These are phyloP conservation scores for Paraphoma chrysanthemicola DNA, from an alignment of 2,329 filamentous ascomycete genomes.

Conservation along the genomic window DNA sequence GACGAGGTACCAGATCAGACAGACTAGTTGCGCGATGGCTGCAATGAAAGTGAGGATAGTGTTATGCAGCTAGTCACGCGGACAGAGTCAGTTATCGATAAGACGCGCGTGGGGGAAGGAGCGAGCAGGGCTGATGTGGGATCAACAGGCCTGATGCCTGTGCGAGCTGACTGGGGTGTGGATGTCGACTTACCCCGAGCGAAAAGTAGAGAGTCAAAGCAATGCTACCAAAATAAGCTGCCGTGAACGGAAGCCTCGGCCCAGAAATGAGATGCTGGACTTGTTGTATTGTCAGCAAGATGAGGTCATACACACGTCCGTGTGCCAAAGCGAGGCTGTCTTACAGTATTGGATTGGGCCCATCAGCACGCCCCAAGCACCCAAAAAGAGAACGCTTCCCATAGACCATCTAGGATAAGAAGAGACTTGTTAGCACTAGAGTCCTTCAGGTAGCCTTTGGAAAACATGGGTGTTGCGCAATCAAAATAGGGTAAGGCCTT, in stretches of 20 bases:
- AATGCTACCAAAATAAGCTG: constrained; percentile 94
- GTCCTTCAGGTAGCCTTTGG: constrained; percentile 26
- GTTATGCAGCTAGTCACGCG: constrained; percentile 67
- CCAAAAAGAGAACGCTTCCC: constrained; percentile 87
- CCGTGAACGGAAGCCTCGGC: constrained; percentile 87
- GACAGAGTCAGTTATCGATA: constrained; percentile 46
- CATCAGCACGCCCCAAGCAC: constrained; percentile 94
- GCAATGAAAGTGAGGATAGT: constrained; percentile 86
- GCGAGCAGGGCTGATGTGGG: constrained; percentile 32
- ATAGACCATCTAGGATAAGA: constrained; percentile 80
- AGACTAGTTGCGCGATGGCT: constrained; percentile 81
- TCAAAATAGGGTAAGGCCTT: constrained; percentile 38
- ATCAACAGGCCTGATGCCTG: constrained; percentile 30
- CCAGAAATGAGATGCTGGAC: constrained; percentile 83
- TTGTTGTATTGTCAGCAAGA: constrained; percentile 34
- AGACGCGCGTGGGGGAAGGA: constrained; percentile 31
- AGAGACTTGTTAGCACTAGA: constrained; percentile 46
- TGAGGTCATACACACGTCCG: constrained; percentile 9
- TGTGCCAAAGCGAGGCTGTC: constrained; percentile 33
- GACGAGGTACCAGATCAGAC: constrained; percentile 89
- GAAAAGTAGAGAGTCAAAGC: constrained; percentile 89
- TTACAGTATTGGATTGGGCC: constrained; percentile 78
- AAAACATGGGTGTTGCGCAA: constrained; percentile 28
- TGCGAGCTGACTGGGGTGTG: constrained; percentile 15
- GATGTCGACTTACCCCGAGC: constrained; percentile 75